Evolutionary conservation across 2,329 filamentous ascomycete species (phyloP), one percentile per base, ranked within the genome.

Genomic region (Cercospora nicotianae): DNA sequence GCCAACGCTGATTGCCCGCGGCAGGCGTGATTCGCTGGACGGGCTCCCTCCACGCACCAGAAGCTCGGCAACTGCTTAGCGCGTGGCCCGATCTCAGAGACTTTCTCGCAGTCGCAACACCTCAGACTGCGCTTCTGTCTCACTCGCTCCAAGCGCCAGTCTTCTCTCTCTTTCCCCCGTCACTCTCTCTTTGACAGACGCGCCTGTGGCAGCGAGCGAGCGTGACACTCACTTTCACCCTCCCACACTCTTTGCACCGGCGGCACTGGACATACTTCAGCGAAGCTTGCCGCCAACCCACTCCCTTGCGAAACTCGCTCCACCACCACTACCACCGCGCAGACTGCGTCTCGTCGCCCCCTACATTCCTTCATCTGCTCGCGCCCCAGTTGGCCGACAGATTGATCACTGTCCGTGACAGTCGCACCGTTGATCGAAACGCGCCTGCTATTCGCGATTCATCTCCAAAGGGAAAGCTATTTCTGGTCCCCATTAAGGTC

Each of bases 221-320:
- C 62, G 61, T 64, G 48, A 57, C 62, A 36, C 48, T 57, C 62
- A 42, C 62, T 64, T 39, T 64, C 53, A 28, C 28, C 62, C 45
- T 20, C 45, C 30, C 48, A 23, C 62, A 45, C 39, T 62, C 60
- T 13, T 60, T 60, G 9, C 31, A 58, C 4, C 36, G 26, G 10
- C 60, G 23, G 39, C 60, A 26, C 36, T 48, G 36, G 36, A 51
- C 59, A 30, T 45, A 30, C 39, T 62, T 62, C 53, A 31, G 23
- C 53, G 53, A 57, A 57, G 53, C 53, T 57, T 57, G 53, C 53
- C 53, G 28, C 53, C 51, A 23, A 57, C 23, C 53, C 63, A 60
- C 63, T 58, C 63, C 63, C 63, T 64, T 66, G 64, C 64, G 30
- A 62, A 39, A 60, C 58, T 23, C 33, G 58, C 58, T 20, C 18